Evolutionary conservation across 306 rosid genomes (phyloP).

Genomic region (Rosa chinensis): DNA sequence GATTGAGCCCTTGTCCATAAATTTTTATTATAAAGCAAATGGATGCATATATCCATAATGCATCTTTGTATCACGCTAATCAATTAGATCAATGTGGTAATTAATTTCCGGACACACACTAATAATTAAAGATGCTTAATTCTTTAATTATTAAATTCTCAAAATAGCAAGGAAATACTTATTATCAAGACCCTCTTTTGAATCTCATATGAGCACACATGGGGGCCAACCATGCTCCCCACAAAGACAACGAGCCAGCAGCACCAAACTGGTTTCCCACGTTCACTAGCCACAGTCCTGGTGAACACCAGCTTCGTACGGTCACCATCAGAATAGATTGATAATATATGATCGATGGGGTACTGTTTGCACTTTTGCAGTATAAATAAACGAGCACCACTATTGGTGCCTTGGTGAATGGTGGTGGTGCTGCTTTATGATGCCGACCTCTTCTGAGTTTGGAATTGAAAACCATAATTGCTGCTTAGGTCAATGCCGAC

Average conservation of each 20-base stretch:
- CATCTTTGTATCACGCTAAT: neutral
- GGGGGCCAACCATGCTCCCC: slow-evolving; percentile 13
- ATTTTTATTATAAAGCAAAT: too few species aligned
- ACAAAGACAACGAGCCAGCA: neutral
- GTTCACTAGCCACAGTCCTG: neutral
- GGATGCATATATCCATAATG: neutral
- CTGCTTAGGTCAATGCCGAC: slow-evolving; percentile 2
- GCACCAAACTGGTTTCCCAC: slow-evolving; percentile 29
- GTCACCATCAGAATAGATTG: neutral
- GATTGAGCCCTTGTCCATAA: too few species aligned
- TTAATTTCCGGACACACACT: neutral
- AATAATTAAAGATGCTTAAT: neutral
- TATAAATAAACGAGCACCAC: neutral
- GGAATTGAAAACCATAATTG: neutral
- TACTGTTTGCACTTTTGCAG: neutral
- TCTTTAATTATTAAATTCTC: neutral
- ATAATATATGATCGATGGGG: neutral
- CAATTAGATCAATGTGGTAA: neutral
- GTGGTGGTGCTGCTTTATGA: neutral
- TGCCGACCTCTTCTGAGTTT: neutral
- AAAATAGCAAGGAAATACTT: neutral
- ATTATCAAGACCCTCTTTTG: neutral
- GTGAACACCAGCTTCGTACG: neutral
- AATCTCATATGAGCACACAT: neutral
- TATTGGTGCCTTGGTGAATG: neutral